phyloP scores from a whole-genome alignment of 805 yeast species.

The Candida boidinii region DNA sequence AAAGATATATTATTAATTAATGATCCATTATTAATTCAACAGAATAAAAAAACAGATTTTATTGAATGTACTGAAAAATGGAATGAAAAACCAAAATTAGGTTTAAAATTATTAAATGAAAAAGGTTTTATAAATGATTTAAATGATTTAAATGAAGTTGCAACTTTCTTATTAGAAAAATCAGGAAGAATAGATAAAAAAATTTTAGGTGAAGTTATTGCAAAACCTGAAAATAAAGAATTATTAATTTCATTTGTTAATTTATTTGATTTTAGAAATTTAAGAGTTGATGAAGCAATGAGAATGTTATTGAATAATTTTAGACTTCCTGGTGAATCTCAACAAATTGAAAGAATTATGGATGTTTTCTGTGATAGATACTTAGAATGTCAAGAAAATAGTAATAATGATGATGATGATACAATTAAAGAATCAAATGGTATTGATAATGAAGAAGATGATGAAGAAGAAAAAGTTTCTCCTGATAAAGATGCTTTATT shows the following conservation, averaged over 20 bases:
- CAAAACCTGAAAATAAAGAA: conserved; percentile 60
- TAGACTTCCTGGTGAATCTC: conserved; percentile 95
- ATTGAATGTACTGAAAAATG: conserved; percentile 67
- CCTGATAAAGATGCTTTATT: conserved; percentile 85
- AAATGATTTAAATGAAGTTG: conserved; percentile 52
- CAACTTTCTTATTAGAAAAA: conserved; percentile 66
- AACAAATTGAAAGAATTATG: conserved; percentile 87
- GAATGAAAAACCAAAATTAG: conserved; percentile 72
- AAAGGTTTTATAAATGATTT: conserved; percentile 49
- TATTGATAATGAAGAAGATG: conserved; percentile 13
- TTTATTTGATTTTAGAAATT: conserved; percentile 63
- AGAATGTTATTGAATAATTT: conserved; percentile 74
- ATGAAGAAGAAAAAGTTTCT: conserved; percentile 39
- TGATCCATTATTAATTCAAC: conserved; percentile 32
- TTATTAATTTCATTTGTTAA: conserved; percentile 58
- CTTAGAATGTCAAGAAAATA: conserved; percentile 45
- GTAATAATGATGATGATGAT: conserved; percentile 12
- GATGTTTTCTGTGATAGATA: conserved; percentile 81
- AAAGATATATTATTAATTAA: too few relatives aligned
- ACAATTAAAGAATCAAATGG: conserved; percentile 17
- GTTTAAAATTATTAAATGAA: conserved; percentile 56
- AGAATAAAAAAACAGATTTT: conserved; percentile 61
- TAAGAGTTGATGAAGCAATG: conserved; percentile 90
- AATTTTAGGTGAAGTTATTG: conserved; percentile 75
- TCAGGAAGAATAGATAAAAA: conserved; percentile 83